These are phyloP conservation scores for Colletotrichum somersetense DNA, from an alignment of 2,329 filamentous ascomycete species.

Conservation along the genomic window DNA sequence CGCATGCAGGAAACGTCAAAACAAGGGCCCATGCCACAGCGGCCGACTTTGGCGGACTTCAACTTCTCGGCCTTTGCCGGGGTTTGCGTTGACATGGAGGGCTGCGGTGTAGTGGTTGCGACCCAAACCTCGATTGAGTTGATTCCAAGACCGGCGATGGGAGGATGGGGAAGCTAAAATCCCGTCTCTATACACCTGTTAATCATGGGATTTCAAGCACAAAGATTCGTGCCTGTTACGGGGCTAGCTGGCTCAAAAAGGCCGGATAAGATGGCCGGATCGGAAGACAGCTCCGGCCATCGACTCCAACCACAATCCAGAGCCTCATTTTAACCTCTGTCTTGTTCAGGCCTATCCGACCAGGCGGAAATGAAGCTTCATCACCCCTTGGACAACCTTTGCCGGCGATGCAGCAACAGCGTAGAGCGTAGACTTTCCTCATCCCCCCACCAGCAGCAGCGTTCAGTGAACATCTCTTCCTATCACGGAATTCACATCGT, in stretches of 20 bases:
- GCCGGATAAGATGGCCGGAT: not conserved
- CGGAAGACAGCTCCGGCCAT: conserved; percentile 22
- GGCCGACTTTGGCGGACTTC: not conserved
- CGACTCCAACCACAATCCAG: conserved; percentile 26
- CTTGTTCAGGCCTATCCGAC: not conserved
- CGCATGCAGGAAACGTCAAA: not conserved
- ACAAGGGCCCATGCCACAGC: conserved; percentile 13
- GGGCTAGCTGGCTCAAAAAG: conserved; percentile 12
- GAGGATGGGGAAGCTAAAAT: not conserved
- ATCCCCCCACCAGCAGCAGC: conserved; percentile 2
- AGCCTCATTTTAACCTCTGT: conserved; percentile 1
- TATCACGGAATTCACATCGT: not conserved
- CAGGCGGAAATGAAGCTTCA: not conserved
- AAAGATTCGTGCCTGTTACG: conserved; percentile 7
- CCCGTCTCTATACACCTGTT: not conserved
- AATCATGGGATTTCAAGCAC: conserved; percentile 14
- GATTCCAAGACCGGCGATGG: not conserved
- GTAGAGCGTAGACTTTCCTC: not conserved
- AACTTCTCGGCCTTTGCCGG: not conserved
- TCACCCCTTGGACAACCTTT: not conserved
- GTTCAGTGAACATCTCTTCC: conserved; percentile 15
- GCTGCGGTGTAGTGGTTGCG: not conserved
- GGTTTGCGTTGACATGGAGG: not conserved
- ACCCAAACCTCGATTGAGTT: not conserved
- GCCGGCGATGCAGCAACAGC: not conserved